Conservation (phyloP, 140 eudicot genomes). For the Artemisia princeps region DNA sequence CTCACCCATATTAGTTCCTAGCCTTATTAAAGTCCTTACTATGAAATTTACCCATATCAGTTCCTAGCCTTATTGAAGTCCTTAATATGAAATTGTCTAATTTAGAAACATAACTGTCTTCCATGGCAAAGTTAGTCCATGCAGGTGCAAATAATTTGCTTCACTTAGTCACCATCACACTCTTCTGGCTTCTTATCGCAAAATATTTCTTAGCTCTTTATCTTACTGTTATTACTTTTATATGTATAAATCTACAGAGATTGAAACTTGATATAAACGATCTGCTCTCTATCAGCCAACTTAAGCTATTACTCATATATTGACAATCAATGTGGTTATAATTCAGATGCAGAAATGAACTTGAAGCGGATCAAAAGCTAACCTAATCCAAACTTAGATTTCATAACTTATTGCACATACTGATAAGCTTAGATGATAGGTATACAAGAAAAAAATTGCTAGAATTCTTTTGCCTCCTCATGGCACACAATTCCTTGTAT, state of each 20-base stretch:
- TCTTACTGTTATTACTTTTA: constrained; percentile 4
- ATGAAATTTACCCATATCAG: neutral
- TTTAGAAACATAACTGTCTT: neutral
- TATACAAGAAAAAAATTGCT: neutral
- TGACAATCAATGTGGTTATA: constrained; percentile 5
- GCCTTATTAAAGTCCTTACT: neutral
- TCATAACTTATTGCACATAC: constrained; percentile 1
- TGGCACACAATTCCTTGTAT: too few relatives aligned
- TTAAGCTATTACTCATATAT: neutral
- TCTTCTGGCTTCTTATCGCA: neutral
- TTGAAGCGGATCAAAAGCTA: constrained; percentile 7
- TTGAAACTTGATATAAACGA: too few relatives aligned
- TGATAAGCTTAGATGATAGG: constrained; percentile 5
- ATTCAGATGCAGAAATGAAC: constrained; percentile 15
- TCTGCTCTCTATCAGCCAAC: too few relatives aligned
- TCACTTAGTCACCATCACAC: neutral
- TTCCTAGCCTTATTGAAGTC: neutral
- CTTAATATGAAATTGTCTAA: neutral
- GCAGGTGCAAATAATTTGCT: neutral
- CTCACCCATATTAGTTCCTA: neutral
- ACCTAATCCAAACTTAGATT: neutral
- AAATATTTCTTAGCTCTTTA: neutral
- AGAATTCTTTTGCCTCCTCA: too few relatives aligned
- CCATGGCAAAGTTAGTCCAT: neutral
- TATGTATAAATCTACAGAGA: neutral